Percentiles rank a stretch among this genome's conserved stretches.
phyloP scores from a whole-genome alignment of 495 filamentous ascomycete species.

The Tetracladium marchalianum region DNA sequence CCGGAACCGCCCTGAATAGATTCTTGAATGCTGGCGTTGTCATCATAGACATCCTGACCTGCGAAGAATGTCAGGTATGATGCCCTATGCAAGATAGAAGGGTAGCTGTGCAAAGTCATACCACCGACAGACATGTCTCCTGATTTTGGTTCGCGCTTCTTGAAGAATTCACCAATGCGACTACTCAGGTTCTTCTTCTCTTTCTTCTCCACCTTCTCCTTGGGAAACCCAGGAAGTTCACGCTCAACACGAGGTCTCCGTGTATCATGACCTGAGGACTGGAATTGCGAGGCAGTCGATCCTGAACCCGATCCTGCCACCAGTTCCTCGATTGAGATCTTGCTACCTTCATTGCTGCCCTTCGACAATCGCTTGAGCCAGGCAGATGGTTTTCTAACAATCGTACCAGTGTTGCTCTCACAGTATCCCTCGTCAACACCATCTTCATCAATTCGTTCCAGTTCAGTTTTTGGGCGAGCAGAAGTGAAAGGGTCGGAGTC shows the following conservation, averaged over 20 bases:
- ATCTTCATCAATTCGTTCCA: slow-evolving; percentile 22
- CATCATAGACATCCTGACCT: slow-evolving; percentile 13
- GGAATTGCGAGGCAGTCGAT: neutral
- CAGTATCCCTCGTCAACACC: slow-evolving; percentile 4
- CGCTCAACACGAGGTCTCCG: slow-evolving; percentile 1
- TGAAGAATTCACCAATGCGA: slow-evolving; percentile 31
- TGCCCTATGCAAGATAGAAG: neutral
- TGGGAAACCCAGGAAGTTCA: neutral
- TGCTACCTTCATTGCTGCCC: slow-evolving; percentile 20
- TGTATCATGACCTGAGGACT: slow-evolving; percentile 11
- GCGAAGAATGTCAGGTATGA: slow-evolving; percentile 2
- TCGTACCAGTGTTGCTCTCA: slow-evolving; percentile 14
- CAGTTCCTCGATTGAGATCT: slow-evolving; percentile 6
- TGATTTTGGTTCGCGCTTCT: slow-evolving; percentile 26
- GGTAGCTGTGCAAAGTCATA: slow-evolving; percentile 11
- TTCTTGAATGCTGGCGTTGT: slow-evolving; percentile 6
- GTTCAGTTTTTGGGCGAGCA: slow-evolving; percentile 2
- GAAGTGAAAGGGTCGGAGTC: neutral
- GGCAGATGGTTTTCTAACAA: slow-evolving; percentile 46
- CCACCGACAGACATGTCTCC: slow-evolving; percentile 13
- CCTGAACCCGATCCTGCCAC: neutral
- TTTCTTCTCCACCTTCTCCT: slow-evolving; percentile 2
- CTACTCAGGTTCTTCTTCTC: slow-evolving; percentile 36
- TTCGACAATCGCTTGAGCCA: slow-evolving; percentile 57
- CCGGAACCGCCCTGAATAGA: slow-evolving; percentile 2